Evolutionary conservation across 352 stramenopile species (phyloP).

Genomic region (Pythium biforme): DNA sequence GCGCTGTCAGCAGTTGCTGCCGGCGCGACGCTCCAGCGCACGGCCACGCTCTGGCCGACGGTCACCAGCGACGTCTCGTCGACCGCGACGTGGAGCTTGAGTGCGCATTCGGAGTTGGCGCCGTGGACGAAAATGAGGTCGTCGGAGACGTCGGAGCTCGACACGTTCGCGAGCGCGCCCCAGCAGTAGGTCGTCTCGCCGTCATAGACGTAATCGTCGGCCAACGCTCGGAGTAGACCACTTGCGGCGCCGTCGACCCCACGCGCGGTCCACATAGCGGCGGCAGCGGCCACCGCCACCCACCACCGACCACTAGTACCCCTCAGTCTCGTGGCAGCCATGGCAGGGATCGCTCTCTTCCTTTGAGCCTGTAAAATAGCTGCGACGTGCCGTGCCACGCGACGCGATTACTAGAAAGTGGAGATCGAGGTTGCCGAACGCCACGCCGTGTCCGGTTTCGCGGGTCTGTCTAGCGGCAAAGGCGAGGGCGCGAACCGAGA

Average conservation of each 20-base stretch:
- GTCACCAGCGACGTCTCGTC: neutral
- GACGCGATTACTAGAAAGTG: conserved; percentile 9
- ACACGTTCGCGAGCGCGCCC: conserved; percentile 22
- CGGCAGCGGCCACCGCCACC: conserved; percentile 1
- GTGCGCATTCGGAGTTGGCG: conserved; percentile 23
- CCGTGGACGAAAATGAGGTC: conserved; percentile 20
- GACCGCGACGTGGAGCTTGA: conserved; percentile 18
- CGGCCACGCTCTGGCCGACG: conserved; percentile 11
- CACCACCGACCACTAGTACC: conserved; percentile 5
- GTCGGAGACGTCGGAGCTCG: conserved; percentile 16
- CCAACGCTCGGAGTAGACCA: neutral
- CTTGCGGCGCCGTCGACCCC: neutral
- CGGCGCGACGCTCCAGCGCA: conserved; percentile 28
- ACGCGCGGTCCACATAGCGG: conserved; percentile 1
- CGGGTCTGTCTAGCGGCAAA: neutral
- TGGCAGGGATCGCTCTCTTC: conserved; percentile 8
- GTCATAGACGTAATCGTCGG: conserved; percentile 21
- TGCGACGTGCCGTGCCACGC: neutral
- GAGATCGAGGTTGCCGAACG: neutral
- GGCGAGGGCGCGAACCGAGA: neutral
- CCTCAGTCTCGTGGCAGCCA: conserved; percentile 8
- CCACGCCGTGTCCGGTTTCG: conserved; percentile 9
- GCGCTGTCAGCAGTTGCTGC: neutral
- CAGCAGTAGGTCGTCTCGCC: conserved; percentile 43
- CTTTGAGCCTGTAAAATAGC: neutral